phyloP scores from a whole-genome alignment of 345 rosid species.

The Adansonia digitata region DNA sequence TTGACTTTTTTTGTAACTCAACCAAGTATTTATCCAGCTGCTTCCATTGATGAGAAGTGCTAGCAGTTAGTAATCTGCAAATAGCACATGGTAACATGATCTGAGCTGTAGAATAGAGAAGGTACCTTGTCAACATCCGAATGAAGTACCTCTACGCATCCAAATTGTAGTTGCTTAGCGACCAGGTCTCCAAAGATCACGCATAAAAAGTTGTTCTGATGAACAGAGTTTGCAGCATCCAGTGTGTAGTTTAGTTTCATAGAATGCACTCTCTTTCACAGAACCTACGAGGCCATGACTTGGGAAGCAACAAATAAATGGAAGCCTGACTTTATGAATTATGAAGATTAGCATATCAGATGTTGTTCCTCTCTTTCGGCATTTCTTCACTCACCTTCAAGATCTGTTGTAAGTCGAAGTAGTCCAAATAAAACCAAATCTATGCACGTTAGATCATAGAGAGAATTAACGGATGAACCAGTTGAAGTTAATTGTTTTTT shows the following conservation, averaged over 20 bases:
- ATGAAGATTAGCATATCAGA: neutral
- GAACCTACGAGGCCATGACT: neutral
- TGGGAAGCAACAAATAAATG: neutral
- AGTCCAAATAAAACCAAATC: neutral
- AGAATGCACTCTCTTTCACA: neutral
- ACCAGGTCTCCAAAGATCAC: slow-evolving; percentile 50
- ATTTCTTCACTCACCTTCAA: neutral
- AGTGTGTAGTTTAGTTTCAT: no score
- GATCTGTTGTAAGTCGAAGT: neutral
- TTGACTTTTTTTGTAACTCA: slow-evolving; percentile 23
- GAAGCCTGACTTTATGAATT: neutral
- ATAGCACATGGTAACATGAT: neutral
- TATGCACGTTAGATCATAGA: neutral
- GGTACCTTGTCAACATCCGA: slow-evolving; percentile 45
- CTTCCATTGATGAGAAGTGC: neutral
- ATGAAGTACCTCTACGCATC: slow-evolving; percentile 43
- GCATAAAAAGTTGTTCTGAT: slow-evolving; percentile 39
- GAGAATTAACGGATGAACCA: neutral
- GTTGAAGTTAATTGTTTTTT: neutral
- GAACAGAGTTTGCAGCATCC: neutral
- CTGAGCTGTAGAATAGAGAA: no score
- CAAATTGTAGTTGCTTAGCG: slow-evolving; percentile 34
- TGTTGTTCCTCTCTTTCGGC: neutral
- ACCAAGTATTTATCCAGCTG: slow-evolving; percentile 46
- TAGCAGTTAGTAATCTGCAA: neutral